These are phyloP conservation scores for Fonsecaea monophora DNA, from an alignment of 2,329 filamentous ascomycete species.

Conservation along the genomic window DNA sequence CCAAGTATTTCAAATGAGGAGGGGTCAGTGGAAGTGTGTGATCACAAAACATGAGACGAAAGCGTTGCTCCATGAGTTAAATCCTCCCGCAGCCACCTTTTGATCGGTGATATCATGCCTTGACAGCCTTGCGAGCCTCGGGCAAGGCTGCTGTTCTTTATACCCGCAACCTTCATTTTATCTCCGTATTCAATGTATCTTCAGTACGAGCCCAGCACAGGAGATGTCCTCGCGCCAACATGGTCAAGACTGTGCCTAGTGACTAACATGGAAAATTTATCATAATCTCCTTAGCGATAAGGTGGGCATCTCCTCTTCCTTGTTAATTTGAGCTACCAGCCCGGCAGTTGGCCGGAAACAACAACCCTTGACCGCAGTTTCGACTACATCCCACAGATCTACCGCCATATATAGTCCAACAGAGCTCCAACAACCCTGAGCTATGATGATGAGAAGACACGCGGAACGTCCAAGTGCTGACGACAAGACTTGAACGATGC, in stretches of 20 bases:
- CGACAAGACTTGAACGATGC: not conserved
- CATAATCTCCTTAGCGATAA: constrained; percentile 13
- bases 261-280: constrained; percentile 7
- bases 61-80: too few relatives aligned
- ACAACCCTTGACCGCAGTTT: not conserved
- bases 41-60: too few relatives aligned
- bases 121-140: not conserved
- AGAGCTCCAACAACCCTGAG: not conserved
- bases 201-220: constrained; percentile 1
- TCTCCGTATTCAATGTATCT: not conserved
- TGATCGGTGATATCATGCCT: not conserved
- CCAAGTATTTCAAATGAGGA: too few relatives aligned
- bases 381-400: not conserved
- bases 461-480: not conserved
- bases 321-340: not conserved
- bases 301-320: constrained; percentile 29
- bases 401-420: not conserved
- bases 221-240: constrained; percentile 1
- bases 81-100: too few relatives aligned
- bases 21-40: too few relatives aligned
- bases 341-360: not conserved
- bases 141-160: not conserved
- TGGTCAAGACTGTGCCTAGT: too few relatives aligned
- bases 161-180: too few relatives aligned
- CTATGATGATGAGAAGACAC: not conserved